Evolutionary conservation across 164 flowering plant species (phyloP).

Genomic region (Nelumbo lutea): DNA sequence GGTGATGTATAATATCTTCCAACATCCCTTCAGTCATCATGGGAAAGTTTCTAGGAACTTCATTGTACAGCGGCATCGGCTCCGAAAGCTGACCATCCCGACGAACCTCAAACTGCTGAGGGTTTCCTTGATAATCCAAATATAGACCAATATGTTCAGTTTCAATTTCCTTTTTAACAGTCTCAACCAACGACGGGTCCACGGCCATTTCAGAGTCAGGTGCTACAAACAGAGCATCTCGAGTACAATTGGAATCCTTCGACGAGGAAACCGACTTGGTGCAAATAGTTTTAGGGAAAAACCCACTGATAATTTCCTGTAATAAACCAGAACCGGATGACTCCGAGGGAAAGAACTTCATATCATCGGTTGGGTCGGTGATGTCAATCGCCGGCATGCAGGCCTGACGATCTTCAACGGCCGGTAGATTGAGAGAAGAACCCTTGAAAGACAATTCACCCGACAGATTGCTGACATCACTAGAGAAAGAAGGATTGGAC

Average conservation of each 20-base stretch:
- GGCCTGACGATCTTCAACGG: not conserved
- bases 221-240: not conserved
- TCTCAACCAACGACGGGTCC: not conserved
- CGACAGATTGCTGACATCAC: not conserved
- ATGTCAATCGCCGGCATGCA: no score
- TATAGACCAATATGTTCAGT: slow-evolving; percentile 12
- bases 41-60: slow-evolving; percentile 3
- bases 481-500: not conserved
- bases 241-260: not conserved
- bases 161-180: slow-evolving; percentile 6
- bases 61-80: not conserved
- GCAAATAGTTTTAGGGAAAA: slow-evolving; percentile 40
- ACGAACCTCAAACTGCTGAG: slow-evolving; percentile 2
- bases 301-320: slow-evolving; percentile 57
- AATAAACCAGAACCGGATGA: slow-evolving; percentile 56
- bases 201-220: not conserved
- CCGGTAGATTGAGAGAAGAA: not conserved
- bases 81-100: not conserved
- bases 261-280: not conserved
- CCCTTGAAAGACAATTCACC: not conserved
- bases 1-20: slow-evolving; percentile 43
- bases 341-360: slow-evolving; percentile 44
- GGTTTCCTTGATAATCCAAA: slow-evolving; percentile 12
- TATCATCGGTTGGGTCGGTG: not conserved
- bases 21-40: slow-evolving; percentile 14